Evolutionary conservation across 108 stramenopile species (phyloP).

Genomic region (Nitzschia inconspicua): DNA sequence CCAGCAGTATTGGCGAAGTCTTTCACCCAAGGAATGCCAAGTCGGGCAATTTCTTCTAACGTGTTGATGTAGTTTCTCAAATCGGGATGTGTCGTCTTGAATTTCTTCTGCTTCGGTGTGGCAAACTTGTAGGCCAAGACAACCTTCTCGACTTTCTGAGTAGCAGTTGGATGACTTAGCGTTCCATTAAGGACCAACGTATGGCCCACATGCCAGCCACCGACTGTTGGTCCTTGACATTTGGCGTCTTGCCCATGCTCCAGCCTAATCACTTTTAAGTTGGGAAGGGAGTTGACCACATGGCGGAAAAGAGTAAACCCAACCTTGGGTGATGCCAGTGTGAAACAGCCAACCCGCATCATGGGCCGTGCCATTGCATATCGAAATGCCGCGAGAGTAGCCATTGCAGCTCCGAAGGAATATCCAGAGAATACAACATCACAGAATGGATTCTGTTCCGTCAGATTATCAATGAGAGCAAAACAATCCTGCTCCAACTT

Average conservation of each 20-base stretch:
- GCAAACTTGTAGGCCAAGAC: conserved; percentile 47
- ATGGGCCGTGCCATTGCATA: conserved; percentile 56
- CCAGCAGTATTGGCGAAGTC: conserved; percentile 53
- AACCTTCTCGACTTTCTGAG: conserved; percentile 7
- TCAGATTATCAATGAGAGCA: conserved; percentile 52
- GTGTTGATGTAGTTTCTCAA: conserved; percentile 45
- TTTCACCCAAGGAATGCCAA: conserved; percentile 44
- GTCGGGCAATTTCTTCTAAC: conserved; percentile 42
- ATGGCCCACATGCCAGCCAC: conserved; percentile 53
- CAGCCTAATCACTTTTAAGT: conserved; percentile 59
- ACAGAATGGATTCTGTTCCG: conserved; percentile 70
- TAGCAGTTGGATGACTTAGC: conserved; percentile 15
- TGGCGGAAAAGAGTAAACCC: conserved; percentile 62
- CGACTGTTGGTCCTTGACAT: conserved; percentile 29
- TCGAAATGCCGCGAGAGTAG: conserved; percentile 56
- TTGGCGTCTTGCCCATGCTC: conserved; percentile 60
- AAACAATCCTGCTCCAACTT: conserved; percentile 56
- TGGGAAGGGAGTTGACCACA: conserved; percentile 61
- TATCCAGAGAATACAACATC: conserved; percentile 76
- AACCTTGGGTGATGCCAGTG: conserved; percentile 63
- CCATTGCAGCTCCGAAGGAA: conserved; percentile 65
- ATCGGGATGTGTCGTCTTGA: conserved; percentile 33
- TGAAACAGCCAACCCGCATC: conserved; percentile 50
- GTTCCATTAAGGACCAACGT: conserved; percentile 36
- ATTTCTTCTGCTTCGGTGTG: conserved; percentile 40